Conservation (phyloP, 495 filamentous ascomycete genomes). For the Penicillium robsamsonii region DNA sequence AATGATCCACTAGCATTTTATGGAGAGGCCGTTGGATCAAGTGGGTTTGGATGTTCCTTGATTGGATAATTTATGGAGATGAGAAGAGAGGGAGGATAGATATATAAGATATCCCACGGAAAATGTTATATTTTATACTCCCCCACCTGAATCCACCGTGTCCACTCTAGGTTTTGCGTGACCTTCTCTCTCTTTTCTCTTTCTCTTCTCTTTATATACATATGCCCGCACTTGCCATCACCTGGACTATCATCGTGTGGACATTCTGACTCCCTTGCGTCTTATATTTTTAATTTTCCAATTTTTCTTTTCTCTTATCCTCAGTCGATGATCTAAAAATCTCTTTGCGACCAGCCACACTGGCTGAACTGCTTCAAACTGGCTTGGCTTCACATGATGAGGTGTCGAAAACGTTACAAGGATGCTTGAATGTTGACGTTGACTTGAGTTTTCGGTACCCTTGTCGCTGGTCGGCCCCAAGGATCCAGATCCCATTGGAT, state of each 20-base stretch:
- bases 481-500: conserved; percentile 5
- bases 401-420: conserved; percentile 52
- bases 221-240: too few species aligned
- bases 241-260: too few species aligned
- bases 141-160: conserved; percentile 9
- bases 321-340: conserved; percentile 11
- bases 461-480: conserved; percentile 8
- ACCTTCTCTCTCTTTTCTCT: not conserved
- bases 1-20: conserved; percentile 23
- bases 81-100: not conserved
- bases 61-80: not conserved
- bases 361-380: conserved; percentile 9
- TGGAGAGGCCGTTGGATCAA: conserved; percentile 34
- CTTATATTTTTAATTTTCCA: not conserved
- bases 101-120: conserved; percentile 3
- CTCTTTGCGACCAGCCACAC: too few species aligned
- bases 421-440: conserved; percentile 40
- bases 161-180: conserved; percentile 5
- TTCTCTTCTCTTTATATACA: too few species aligned
- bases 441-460: conserved; percentile 22
- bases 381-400: conserved; percentile 42
- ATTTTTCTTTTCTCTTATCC: conserved; percentile 3
- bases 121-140: not conserved
- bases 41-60: conserved; percentile 14
- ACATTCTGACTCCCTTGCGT: too few species aligned